These are phyloP conservation scores for Podila minutissima DNA, from an alignment of 192 early-diverging fungal genomes.

Conservation along the genomic window DNA sequence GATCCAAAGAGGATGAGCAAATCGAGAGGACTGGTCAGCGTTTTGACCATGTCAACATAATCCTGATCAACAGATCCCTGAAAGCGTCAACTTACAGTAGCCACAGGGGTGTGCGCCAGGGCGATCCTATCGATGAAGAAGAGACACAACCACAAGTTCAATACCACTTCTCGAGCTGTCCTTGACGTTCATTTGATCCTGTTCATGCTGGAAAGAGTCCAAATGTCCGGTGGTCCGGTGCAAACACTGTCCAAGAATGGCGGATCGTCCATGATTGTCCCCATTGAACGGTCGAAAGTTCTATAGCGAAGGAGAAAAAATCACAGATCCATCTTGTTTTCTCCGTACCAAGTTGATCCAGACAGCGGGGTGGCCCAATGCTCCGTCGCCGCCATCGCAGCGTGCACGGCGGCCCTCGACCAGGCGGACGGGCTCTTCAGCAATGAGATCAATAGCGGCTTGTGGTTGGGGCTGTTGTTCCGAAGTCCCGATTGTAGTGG, in stretches of 20 bases:
- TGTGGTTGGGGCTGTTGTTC: conserved; percentile 81
- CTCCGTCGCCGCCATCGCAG: conserved; percentile 94
- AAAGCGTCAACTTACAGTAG: conserved; percentile 69
- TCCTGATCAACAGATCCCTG: no score
- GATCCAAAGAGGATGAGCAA: conserved; percentile 13
- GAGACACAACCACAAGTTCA: background rate
- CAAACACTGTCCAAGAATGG: background rate
- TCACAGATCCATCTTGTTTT: no score
- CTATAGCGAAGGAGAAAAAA: background rate
- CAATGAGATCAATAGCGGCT: conserved; percentile 93
- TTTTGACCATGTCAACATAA: background rate
- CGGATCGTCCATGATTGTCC: background rate
- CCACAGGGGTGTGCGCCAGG: conserved; percentile 78
- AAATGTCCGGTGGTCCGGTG: background rate
- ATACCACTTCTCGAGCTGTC: background rate
- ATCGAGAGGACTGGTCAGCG: background rate
- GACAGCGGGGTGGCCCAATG: conserved; percentile 93
- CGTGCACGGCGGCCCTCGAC: conserved; percentile 77
- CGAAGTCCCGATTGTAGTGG: no score
- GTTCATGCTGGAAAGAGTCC: background rate
- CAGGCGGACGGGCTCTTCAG: conserved; percentile 84
- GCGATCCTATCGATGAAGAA: conserved; percentile 55
- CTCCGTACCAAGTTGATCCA: conserved; percentile 87
- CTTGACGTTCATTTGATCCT: background rate
- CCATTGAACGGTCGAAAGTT: background rate